These are phyloP conservation scores for Aureobasidium sp. DNA, from an alignment of 2,329 filamentous ascomycete species.

Conservation along the genomic window DNA sequence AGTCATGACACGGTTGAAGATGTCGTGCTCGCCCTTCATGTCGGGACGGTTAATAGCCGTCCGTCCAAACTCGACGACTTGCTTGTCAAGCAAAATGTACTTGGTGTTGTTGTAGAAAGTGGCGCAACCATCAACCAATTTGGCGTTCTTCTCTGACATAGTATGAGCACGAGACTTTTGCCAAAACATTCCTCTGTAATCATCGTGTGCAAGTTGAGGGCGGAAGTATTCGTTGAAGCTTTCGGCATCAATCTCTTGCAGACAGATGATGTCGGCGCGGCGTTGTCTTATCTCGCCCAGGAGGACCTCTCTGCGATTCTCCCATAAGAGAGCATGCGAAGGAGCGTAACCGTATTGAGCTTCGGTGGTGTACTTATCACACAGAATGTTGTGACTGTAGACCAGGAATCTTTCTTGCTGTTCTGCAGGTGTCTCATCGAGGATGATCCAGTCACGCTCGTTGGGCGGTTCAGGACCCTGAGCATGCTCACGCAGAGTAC, in stretches of 20 bases:
- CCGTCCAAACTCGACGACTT: slow-evolving; percentile 84
- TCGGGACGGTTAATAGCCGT: slow-evolving; percentile 91
- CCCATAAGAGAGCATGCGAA: slow-evolving; percentile 74
- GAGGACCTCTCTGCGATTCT: slow-evolving; percentile 75
- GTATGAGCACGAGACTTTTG: slow-evolving; percentile 85
- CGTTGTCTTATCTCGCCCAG: slow-evolving; percentile 72
- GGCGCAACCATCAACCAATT: slow-evolving; percentile 89
- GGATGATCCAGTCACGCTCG: slow-evolving; percentile 69
- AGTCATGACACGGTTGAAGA: slow-evolving; percentile 98
- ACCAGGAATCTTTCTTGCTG: slow-evolving; percentile 66
- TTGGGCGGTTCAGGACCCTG: slow-evolving; percentile 76
- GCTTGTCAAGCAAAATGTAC: slow-evolving; percentile 80
- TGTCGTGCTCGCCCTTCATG: slow-evolving; percentile 95
- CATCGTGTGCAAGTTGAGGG: slow-evolving; percentile 73
- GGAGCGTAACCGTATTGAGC: slow-evolving; percentile 87
- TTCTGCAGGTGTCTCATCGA: slow-evolving; percentile 47
- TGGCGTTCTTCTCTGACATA: slow-evolving; percentile 83
- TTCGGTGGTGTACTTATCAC: slow-evolving; percentile 83
- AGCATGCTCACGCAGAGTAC: slow-evolving; percentile 73
- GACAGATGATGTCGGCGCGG: slow-evolving; percentile 80
- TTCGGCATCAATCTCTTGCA: slow-evolving; percentile 90
- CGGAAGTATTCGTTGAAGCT: slow-evolving; percentile 89
- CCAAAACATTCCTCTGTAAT: slow-evolving; percentile 92
- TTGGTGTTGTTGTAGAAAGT: slow-evolving; percentile 96
- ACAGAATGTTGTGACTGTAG: slow-evolving; percentile 91